phyloP scores from a whole-genome alignment of 2,329 filamentous ascomycete species.

The Phaeosphaeriaceae sp. region DNA sequence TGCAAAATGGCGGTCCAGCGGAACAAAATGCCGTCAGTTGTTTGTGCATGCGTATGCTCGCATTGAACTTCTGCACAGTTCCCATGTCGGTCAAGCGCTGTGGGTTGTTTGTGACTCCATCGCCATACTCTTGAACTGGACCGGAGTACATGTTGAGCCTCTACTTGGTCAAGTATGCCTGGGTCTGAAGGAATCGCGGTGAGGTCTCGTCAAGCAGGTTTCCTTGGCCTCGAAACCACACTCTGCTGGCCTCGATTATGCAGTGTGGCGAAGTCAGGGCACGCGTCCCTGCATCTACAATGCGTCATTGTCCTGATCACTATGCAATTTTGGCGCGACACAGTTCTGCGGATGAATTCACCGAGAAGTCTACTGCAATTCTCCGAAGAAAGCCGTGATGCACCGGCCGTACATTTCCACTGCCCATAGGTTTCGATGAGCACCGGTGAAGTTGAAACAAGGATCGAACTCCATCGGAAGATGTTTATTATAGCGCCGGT shows the following conservation, averaged over 20 bases:
- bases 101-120: background rate
- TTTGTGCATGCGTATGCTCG: background rate
- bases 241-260: background rate
- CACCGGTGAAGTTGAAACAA: background rate
- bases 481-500: background rate
- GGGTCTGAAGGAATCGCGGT: background rate
- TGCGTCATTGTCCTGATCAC: background rate
- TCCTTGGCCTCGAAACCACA: background rate
- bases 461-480: background rate
- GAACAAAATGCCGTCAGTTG: background rate
- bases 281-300: background rate
- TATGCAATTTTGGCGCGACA: background rate
- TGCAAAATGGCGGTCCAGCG: too few species aligned
- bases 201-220: background rate
- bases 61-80: background rate
- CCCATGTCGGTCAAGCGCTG: too few species aligned
- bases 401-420: background rate
- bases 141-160: background rate
- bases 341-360: background rate
- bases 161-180: background rate
- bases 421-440: background rate
- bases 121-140: background rate
- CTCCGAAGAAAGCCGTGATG: background rate
- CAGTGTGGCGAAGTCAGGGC: background rate
- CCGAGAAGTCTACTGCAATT: background rate